phyloP scores from a whole-genome alignment of 148 eudicot species.

The Rhododendron henanense region DNA sequence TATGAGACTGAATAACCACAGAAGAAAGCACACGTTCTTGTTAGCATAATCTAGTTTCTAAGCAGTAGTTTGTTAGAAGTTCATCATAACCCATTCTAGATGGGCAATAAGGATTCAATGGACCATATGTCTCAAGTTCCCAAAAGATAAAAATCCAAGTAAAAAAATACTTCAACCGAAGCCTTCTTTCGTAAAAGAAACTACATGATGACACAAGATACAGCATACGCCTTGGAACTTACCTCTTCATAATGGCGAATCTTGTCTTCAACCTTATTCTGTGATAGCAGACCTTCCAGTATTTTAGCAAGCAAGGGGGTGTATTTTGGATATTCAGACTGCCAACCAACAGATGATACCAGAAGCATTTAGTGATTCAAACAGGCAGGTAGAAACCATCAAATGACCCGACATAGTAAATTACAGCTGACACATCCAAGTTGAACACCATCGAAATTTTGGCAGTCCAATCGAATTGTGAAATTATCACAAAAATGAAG shows the following conservation, averaged over 20 bases:
- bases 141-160: background rate
- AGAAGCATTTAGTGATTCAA: constrained; percentile 9
- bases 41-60: background rate
- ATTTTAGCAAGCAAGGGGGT: constrained; percentile 92
- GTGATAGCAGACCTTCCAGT: constrained; percentile 71
- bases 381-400: background rate
- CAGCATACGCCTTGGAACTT: background rate
- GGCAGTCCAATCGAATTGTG: background rate
- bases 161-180: background rate
- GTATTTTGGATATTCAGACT: constrained; percentile 83
- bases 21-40: background rate
- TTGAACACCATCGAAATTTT: background rate
- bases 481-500: background rate
- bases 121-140: background rate
- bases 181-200: background rate
- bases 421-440: constrained; percentile 1
- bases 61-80: background rate
- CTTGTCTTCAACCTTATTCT: constrained; percentile 52
- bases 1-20: background rate
- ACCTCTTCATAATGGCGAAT: constrained; percentile 68
- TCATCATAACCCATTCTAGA: background rate
- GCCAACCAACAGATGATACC: constrained; percentile 29
- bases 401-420: background rate
- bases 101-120: background rate
- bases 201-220: background rate